These are phyloP conservation scores for Echinosophora koreensis DNA, from an alignment of 306 rosid genomes.

Conservation along the genomic window DNA sequence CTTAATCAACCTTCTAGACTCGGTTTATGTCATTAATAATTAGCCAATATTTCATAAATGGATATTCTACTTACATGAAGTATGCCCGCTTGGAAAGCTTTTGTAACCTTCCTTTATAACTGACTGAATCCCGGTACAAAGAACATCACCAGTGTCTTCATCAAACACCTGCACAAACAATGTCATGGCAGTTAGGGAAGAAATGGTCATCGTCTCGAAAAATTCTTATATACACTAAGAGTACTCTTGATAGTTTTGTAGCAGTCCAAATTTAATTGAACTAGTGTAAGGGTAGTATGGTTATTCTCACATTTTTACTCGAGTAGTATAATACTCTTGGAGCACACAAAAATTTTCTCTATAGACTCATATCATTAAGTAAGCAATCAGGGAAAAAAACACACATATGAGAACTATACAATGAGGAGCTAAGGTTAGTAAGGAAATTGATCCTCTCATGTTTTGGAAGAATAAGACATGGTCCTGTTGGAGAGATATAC, in stretches of 20 bases:
- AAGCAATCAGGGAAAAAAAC: too few relatives aligned
- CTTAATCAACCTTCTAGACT: too few relatives aligned
- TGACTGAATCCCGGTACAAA: slow-evolving; percentile 45
- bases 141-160: slow-evolving; percentile 40
- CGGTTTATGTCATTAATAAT: too few relatives aligned
- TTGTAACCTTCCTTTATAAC: slow-evolving; percentile 64
- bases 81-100: slow-evolving; percentile 70
- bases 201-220: neutral
- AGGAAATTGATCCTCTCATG: too few relatives aligned
- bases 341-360: too few relatives aligned
- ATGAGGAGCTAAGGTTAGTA: too few relatives aligned
- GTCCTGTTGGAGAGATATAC: too few relatives aligned
- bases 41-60: slow-evolving; percentile 1
- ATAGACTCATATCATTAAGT: neutral
- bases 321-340: neutral
- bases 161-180: slow-evolving; percentile 48
- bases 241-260: neutral
- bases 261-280: neutral
- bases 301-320: too few relatives aligned
- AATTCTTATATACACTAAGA: neutral
- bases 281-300: too few relatives aligned
- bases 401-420: too few relatives aligned
- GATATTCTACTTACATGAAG: slow-evolving; percentile 56
- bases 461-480: too few relatives aligned
- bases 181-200: neutral